Base-by-base conservation (phyloP, 2,329 filamentous ascomycete genomes). In the Ceratocystis papillata region DNA sequence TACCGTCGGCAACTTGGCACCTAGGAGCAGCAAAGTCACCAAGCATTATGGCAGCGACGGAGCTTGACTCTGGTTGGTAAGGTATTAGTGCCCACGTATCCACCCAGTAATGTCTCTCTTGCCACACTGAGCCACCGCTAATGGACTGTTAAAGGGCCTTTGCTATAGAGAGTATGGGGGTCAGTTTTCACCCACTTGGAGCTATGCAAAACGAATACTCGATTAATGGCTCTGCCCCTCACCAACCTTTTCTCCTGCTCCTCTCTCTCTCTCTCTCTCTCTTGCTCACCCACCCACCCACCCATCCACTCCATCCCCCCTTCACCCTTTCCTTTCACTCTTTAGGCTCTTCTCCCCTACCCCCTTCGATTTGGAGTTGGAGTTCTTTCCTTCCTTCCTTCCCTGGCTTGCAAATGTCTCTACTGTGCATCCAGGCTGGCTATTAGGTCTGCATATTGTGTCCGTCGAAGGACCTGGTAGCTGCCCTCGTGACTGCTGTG, bases 101-200 rank as follows among this genome's bases (percentile, higher is more conserved):
- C 55, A 59, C 55, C 17, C 17, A 30, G 37, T 41, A 15, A 41
- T 41, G 37, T 41, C 37, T 59, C n/a, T 59, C 48, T 59, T 59
- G 55, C 55, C 55, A 59, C 55, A 59, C 25, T 8, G 28, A 59
- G 55, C 55, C 55, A 59, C 17, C 55, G 8, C 8, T 30, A 53
- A 22, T 22, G 46, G 46, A 2, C 46, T 48, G 22, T 53, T 53
- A 53, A 53, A 53, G 48, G 8, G 22, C 48, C 48, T 37, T 25
- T 59, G 17, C 17, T 17, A 59, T 28, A n/a, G 46, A 20, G 46
- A 50, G n/a, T 17, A 59, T 37, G 55, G 55, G 55, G 55, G 55
- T 59, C 28, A 8, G 12, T 17, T 20, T 50, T n/a, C n/a, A 8
- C n/a, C 3, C 46, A 20, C 46, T 22, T 12, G n/a, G 37, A 41